A percentile compares a stretch with the other conserved stretches of the same genome.
These are phyloP conservation scores for Colletotrichum lupini DNA, from an alignment of 2,329 filamentous ascomycete species.

Conservation along the genomic window DNA sequence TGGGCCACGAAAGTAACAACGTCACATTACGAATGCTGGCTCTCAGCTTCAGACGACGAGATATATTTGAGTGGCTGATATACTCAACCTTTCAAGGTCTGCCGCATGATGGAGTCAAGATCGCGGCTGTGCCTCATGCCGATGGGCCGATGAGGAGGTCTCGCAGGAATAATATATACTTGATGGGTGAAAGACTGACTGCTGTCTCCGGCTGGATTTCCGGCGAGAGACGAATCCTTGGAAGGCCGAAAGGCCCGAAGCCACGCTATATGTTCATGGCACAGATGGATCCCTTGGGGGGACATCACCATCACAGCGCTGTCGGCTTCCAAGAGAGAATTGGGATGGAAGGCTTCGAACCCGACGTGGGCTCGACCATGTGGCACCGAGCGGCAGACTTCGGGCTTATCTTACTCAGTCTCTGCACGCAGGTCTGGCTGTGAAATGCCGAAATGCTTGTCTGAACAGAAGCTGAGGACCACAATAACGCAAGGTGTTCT, in stretches of 20 bases:
- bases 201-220: constrained; percentile 25
- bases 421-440: background rate
- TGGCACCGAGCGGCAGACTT: constrained; percentile 15
- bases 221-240: constrained; percentile 73
- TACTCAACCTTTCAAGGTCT: constrained; percentile 65
- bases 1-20: constrained; percentile 58
- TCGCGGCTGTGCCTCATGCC: constrained; percentile 53
- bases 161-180: constrained; percentile 71
- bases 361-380: constrained; percentile 42
- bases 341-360: constrained; percentile 40
- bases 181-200: constrained; percentile 57
- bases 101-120: constrained; percentile 69
- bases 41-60: constrained; percentile 50
- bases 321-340: constrained; percentile 52
- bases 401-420: background rate
- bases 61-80: constrained; percentile 45
- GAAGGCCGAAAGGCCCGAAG: constrained; percentile 50
- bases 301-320: constrained; percentile 53
- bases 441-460: background rate
- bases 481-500: background rate
- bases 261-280: constrained; percentile 59
- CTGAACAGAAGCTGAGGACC: background rate
- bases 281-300: constrained; percentile 58
- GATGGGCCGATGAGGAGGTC: constrained; percentile 76
- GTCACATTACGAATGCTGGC: constrained; percentile 67